These are phyloP conservation scores for Stachybotrys elegans DNA, from an alignment of 2,329 filamentous ascomycete genomes.

Conservation along the genomic window DNA sequence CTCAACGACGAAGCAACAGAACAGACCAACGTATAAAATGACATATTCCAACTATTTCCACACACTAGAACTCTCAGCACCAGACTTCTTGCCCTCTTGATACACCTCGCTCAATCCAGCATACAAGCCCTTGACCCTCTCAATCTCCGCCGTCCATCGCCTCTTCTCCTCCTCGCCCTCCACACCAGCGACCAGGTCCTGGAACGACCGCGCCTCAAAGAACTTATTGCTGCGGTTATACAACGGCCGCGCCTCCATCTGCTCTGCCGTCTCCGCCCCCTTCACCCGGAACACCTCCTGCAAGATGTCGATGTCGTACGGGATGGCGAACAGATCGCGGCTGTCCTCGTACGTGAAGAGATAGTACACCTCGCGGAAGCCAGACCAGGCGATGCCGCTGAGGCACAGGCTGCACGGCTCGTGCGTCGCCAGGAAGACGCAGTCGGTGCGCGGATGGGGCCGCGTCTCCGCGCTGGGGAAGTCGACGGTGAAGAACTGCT, in stretches of 20 bases:
- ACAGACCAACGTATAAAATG: too few relatives aligned
- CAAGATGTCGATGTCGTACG: slow-evolving; percentile 54
- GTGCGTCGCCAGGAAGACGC: slow-evolving; percentile 54
- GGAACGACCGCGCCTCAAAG: slow-evolving; percentile 39
- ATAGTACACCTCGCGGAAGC: slow-evolving; percentile 52
- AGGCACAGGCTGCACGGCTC: slow-evolving; percentile 55
- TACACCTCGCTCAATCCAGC: slow-evolving; percentile 40
- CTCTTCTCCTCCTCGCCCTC: slow-evolving; percentile 25
- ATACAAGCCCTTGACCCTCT: slow-evolving; percentile 44
- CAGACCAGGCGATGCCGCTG: slow-evolving; percentile 53
- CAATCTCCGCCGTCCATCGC: slow-evolving; percentile 34
- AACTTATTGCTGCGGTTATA: slow-evolving; percentile 55
- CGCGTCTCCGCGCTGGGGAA: slow-evolving; percentile 29
- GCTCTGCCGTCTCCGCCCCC: slow-evolving; percentile 31
- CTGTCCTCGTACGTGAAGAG: slow-evolving; percentile 56
- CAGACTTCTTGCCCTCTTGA: slow-evolving; percentile 39
- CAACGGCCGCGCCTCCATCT: slow-evolving; percentile 33
- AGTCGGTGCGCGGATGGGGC: slow-evolving; percentile 36
- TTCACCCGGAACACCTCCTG: slow-evolving; percentile 49
- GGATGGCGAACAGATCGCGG: slow-evolving; percentile 49
- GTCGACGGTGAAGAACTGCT: slow-evolving; percentile 44
- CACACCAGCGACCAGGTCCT: slow-evolving; percentile 33
- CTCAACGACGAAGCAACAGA: too few relatives aligned
- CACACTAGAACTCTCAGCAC: slow-evolving; percentile 38
- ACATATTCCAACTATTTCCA: slow-evolving; percentile 42